These are phyloP conservation scores for Kwoniella botswanensis DNA, from an alignment of 768 basidiomycete genomes.

Conservation along the genomic window DNA sequence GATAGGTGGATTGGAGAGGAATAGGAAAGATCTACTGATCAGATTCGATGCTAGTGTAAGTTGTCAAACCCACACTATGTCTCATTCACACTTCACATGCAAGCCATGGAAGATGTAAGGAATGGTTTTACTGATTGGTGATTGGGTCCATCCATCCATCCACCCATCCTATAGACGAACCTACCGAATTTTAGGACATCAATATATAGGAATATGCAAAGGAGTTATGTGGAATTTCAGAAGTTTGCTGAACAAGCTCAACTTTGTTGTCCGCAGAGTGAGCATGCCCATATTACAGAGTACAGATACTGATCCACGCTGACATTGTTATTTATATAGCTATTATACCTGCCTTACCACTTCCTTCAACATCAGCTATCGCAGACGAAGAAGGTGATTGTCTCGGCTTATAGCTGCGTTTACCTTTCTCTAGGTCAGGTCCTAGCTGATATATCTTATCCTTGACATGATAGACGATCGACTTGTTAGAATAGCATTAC, in stretches of 20 bases:
- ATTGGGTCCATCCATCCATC: too few relatives aligned
- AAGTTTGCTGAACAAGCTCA: conserved; percentile 89
- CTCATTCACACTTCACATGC: not conserved
- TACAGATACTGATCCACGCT: not conserved
- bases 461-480: conserved; percentile 71
- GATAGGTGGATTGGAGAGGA: conserved; percentile 89
- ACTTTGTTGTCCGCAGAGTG: conserved; percentile 84
- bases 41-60: conserved; percentile 92
- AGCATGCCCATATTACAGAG: conserved; percentile 9
- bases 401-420: not conserved
- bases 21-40: conserved; percentile 90
- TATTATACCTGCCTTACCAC: conserved; percentile 90
- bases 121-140: too few relatives aligned
- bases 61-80: conserved; percentile 15
- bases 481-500: conserved; percentile 90
- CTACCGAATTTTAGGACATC: conserved; percentile 70
- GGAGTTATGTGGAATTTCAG: conserved; percentile 93
- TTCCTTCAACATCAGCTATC: conserved; percentile 94
- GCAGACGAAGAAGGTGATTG: conserved; percentile 82
- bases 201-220: conserved; percentile 85
- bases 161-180: conserved; percentile 71
- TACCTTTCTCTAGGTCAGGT: not conserved
- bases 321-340: conserved; percentile 55
- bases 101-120: too few relatives aligned
- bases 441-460: conserved; percentile 5